These are phyloP conservation scores for Lentinula lateritia DNA, from an alignment of 768 basidiomycete species.

Conservation along the genomic window DNA sequence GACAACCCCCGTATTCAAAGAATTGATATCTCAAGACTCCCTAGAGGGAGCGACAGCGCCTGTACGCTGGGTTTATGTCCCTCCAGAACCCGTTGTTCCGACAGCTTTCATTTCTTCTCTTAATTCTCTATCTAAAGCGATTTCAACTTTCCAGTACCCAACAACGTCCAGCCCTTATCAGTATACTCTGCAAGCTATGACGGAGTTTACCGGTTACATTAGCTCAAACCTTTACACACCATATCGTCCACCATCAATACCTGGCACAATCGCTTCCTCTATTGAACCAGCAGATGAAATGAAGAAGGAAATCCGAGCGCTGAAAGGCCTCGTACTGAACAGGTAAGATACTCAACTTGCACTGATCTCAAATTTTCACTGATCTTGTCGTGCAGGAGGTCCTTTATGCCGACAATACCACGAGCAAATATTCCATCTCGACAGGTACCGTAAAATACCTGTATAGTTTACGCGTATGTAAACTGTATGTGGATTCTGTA, in stretches of 20 bases:
- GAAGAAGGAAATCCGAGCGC: constrained; percentile 64
- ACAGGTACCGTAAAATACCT: background rate
- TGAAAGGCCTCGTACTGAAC: constrained; percentile 78
- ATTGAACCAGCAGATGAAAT: constrained; percentile 61
- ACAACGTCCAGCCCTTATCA: constrained; percentile 38
- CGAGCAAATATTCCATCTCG: background rate
- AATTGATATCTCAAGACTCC: constrained; percentile 18
- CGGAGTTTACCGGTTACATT: constrained; percentile 76
- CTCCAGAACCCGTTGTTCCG: constrained; percentile 25
- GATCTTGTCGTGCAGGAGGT: constrained; percentile 14
- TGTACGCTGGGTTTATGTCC: constrained; percentile 35
- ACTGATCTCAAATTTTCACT: background rate
- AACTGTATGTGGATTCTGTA: too few relatives aligned
- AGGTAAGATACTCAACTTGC: constrained; percentile 35
- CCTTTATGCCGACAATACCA: constrained; percentile 21
- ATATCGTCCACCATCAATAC: constrained; percentile 28
- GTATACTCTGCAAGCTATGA: constrained; percentile 58
- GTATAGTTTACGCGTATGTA: background rate
- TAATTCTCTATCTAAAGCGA: constrained; percentile 24
- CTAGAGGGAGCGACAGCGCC: constrained; percentile 15
- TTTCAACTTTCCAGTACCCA: constrained; percentile 27
- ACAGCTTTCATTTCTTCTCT: constrained; percentile 35
- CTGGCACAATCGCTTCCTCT: constrained; percentile 14
- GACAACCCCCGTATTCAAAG: constrained; percentile 46
- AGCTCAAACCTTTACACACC: constrained; percentile 66